Percentiles rank a stretch among this genome's conserved stretches.
Evolutionary conservation across 2,329 filamentous ascomycete species (phyloP).

Genomic region (Aspergillus caelatus): DNA sequence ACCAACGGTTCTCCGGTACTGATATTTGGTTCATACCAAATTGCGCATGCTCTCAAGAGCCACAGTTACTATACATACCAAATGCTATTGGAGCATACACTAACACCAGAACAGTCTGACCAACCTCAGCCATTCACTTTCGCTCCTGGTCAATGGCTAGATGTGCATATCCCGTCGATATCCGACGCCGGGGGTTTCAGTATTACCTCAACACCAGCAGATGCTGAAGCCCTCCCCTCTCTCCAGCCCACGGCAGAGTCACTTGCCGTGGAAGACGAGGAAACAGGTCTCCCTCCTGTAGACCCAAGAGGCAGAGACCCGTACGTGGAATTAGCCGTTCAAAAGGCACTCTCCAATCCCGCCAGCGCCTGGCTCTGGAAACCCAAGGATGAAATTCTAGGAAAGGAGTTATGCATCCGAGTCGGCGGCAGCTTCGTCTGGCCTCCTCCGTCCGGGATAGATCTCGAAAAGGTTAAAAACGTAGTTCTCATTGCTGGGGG

Average conservation of each 20-base stretch:
- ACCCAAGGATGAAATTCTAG: slow-evolving; percentile 57
- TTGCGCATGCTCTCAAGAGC: not conserved
- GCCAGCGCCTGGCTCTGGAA: slow-evolving; percentile 78
- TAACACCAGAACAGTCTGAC: slow-evolving; percentile 20
- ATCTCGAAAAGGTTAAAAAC: slow-evolving; percentile 53
- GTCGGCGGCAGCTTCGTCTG: slow-evolving; percentile 82
- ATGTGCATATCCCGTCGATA: slow-evolving; percentile 73
- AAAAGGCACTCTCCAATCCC: slow-evolving; percentile 70
- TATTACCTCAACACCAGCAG: slow-evolving; percentile 73
- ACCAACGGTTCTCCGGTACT: not conserved
- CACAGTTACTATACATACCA: not conserved
- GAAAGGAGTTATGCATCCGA: slow-evolving; percentile 64
- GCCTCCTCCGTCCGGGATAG: slow-evolving; percentile 64
- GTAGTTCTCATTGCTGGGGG: slow-evolving; percentile 79
- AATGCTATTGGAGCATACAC: not conserved
- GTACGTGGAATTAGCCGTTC: slow-evolving; percentile 78
- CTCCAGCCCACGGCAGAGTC: slow-evolving; percentile 23
- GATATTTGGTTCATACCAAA: not conserved
- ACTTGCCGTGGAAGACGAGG: slow-evolving; percentile 19
- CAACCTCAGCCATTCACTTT: slow-evolving; percentile 58
- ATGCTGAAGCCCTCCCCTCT: slow-evolving; percentile 44
- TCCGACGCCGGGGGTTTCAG: slow-evolving; percentile 82
- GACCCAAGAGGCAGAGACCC: slow-evolving; percentile 34
- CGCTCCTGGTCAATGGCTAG: slow-evolving; percentile 84
- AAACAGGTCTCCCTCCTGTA: slow-evolving; percentile 23